These are phyloP conservation scores for Exophiala xenobiotica DNA, from an alignment of 2,329 filamentous ascomycete genomes.

Conservation along the genomic window DNA sequence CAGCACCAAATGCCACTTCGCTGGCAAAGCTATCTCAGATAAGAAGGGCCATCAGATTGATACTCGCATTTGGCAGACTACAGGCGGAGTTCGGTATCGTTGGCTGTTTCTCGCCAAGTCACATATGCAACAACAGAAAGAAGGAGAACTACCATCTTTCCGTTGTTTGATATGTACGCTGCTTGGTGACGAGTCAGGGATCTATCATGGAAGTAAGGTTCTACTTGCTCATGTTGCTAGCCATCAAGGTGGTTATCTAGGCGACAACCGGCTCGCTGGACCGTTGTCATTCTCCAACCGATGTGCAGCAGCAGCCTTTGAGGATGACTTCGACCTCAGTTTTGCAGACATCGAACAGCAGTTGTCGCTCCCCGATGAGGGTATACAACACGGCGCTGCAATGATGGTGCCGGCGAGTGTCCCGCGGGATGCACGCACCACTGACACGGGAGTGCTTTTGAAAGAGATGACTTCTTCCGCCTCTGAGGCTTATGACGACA, in stretches of 20 bases:
- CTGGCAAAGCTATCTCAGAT: not conserved
- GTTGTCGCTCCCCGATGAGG: not conserved
- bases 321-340: slow-evolving; percentile 9
- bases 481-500: slow-evolving; percentile 8
- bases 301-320: not conserved
- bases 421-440: not conserved
- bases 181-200: slow-evolving; percentile 8
- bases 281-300: slow-evolving; percentile 12
- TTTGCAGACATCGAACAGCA: slow-evolving; percentile 1
- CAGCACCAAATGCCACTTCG: slow-evolving; percentile 16
- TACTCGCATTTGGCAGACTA: not conserved
- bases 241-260: slow-evolving; percentile 15
- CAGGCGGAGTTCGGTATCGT: slow-evolving; percentile 41
- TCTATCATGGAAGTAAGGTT: not conserved
- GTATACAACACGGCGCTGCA: slow-evolving; percentile 4
- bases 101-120: slow-evolving; percentile 50
- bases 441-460: not conserved
- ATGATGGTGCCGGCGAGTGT: slow-evolving; percentile 10
- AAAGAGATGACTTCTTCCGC: slow-evolving; percentile 1
- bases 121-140: slow-evolving; percentile 36
- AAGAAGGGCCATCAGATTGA: slow-evolving; percentile 10
- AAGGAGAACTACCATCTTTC: not conserved
- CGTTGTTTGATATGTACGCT: slow-evolving; percentile 14
- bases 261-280: slow-evolving; percentile 6
- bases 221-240: slow-evolving; percentile 10